Evolutionary conservation across 129 eudicot species (phyloP).

Genomic region (Flaveria ramosissima): DNA sequence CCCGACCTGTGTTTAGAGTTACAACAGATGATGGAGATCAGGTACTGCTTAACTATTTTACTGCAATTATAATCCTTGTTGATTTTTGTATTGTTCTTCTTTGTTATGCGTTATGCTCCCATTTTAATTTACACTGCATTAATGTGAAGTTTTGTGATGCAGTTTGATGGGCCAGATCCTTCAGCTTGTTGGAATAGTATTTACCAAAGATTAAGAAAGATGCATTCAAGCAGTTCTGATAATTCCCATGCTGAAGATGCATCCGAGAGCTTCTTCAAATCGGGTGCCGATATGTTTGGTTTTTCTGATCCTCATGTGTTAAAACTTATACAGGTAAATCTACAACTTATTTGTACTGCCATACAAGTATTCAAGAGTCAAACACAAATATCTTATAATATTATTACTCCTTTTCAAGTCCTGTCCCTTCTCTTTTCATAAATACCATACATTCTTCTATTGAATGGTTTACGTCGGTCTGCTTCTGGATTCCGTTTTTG

Average conservation of each 20-base stretch:
- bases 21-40: slow-evolving; percentile 74
- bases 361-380: not conserved
- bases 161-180: slow-evolving; percentile 80
- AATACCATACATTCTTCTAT: not conserved
- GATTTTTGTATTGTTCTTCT: slow-evolving; percentile 4
- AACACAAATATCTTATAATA: not conserved
- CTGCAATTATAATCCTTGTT: slow-evolving; percentile 21
- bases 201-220: slow-evolving; percentile 54
- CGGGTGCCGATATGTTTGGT: slow-evolving; percentile 90
- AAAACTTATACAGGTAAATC: slow-evolving; percentile 66
- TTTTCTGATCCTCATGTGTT: slow-evolving; percentile 77
- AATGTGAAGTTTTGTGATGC: slow-evolving; percentile 28
- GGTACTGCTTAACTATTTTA: slow-evolving; percentile 40
- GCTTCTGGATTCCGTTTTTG: not conserved
- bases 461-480: not conserved
- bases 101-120: not conserved
- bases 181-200: slow-evolving; percentile 73
- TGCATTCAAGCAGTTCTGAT: slow-evolving; percentile 39
- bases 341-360: slow-evolving; percentile 8
- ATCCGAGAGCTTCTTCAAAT: slow-evolving; percentile 41
- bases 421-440: slow-evolving; percentile 5
- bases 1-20: slow-evolving; percentile 69
- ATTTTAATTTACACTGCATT: slow-evolving; percentile 13
- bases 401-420: slow-evolving; percentile 9
- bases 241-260: slow-evolving; percentile 40